Base-by-base conservation (phyloP, 805 yeast species). In the Lipomyces mesembrius region DNA sequence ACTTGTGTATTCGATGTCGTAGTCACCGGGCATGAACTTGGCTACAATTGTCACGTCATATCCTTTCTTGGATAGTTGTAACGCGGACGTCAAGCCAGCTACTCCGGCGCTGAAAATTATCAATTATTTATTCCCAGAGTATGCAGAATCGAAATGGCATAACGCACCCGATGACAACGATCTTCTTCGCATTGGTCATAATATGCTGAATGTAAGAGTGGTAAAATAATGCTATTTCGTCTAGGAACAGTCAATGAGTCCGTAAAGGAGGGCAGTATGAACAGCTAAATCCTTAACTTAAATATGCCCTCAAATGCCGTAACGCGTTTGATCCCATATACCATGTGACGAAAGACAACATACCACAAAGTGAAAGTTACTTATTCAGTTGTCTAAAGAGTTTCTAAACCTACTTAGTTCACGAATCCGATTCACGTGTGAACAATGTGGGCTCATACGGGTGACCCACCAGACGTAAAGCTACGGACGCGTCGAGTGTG, bases 21-120 rank as follows among this genome's bases (percentile, higher is more conserved):
- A 88, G 74, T 91, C 96, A 3, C 96, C 96, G 2, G 96, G 96
- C 51, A 88, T 76, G 72, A 83, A 84, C 73, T 88, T 85, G 7
- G 91, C 94, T 22, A 88, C 72, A 1, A 90, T 83, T 3, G 85
- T 81, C 68, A 91, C 83, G 27, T 77, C 76, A 68, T 83, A 80
- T 4, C 81, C 82, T 46, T 77, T 74, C 61, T 79, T 74, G 0
- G 83, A 72, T 4, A 85, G 77, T 29, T 78, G 76, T 32, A 78
- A 74, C 0, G 89, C 87, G 34, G 82, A 75, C 1, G 88, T 85
- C 39, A 86, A 75, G 1, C 89, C 89, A 14, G 84, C 78, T n/a
- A 85, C 86, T 52, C 88, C 88, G 3, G 85, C 85, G 11, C 85
- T 77, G 43, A 12, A n/a, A 5, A 9, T 14, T 14, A 29, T 52